Evolutionary conservation across 2,329 filamentous ascomycete species (phyloP).

Genomic region (Clonostachys solani): DNA sequence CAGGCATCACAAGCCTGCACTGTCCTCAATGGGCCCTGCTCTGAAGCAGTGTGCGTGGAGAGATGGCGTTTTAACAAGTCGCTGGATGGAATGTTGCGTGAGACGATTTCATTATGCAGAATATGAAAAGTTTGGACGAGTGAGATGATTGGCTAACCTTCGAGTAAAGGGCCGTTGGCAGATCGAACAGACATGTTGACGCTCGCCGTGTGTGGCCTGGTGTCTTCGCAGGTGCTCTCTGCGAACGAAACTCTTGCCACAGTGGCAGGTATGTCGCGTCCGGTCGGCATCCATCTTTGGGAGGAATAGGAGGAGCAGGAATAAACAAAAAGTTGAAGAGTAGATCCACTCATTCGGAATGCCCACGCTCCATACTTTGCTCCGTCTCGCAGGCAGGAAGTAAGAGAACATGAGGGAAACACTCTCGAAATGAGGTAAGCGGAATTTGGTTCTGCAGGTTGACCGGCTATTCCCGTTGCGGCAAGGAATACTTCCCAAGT

Average conservation of each 20-base stretch:
- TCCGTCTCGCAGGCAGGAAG: too few relatives aligned
- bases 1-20: constrained; percentile 36
- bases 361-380: too few relatives aligned
- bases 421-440: too few relatives aligned
- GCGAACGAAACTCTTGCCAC: constrained; percentile 31
- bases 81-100: constrained; percentile 18
- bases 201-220: constrained; percentile 28
- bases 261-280: constrained; percentile 20
- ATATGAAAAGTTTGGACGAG: not conserved
- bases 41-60: constrained; percentile 14
- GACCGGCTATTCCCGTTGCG: too few relatives aligned
- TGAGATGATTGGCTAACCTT: constrained; percentile 18
- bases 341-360: too few relatives aligned
- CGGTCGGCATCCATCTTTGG: too few relatives aligned
- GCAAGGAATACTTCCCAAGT: too few relatives aligned
- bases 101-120: constrained; percentile 18
- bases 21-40: constrained; percentile 22
- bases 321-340: too few relatives aligned
- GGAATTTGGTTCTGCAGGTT: too few relatives aligned
- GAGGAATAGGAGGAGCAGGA: too few relatives aligned
- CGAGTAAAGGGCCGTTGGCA: constrained; percentile 31
- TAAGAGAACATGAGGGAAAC: too few relatives aligned
- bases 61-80: constrained; percentile 31
- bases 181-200: constrained; percentile 23
- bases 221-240: constrained; percentile 33